These are phyloP conservation scores for Fraxinus albicans DNA, from an alignment of 305 asterid genomes.

Conservation along the genomic window DNA sequence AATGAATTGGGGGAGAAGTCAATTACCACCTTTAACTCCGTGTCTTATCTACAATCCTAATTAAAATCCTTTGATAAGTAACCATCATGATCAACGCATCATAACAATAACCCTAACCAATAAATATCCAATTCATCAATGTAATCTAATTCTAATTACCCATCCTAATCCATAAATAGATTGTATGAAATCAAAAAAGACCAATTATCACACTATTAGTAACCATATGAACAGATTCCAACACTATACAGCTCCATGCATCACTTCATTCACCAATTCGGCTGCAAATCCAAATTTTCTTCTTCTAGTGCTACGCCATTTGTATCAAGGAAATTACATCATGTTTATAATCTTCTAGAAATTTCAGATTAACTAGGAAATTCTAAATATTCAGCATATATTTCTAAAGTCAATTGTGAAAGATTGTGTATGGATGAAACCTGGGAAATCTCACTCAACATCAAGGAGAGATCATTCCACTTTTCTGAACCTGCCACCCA, in stretches of 20 bases:
- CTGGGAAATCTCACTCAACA: neutral
- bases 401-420: neutral
- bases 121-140: neutral
- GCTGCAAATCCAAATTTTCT: neutral
- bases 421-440: neutral
- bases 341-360: neutral
- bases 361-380: neutral
- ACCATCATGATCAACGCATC: neutral
- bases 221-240: neutral
- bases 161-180: neutral
- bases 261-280: neutral
- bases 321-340: neutral
- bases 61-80: neutral
- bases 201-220: neutral
- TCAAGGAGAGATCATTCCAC: neutral
- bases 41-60: neutral
- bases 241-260: neutral
- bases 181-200: neutral
- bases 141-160: neutral
- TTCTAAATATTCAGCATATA: neutral
- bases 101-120: neutral
- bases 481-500: neutral
- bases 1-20: neutral
- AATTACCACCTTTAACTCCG: neutral
- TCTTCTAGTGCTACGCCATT: neutral